These are phyloP conservation scores for Calonectria hawksworthii DNA, from an alignment of 2,329 filamentous ascomycete genomes.

Conservation along the genomic window DNA sequence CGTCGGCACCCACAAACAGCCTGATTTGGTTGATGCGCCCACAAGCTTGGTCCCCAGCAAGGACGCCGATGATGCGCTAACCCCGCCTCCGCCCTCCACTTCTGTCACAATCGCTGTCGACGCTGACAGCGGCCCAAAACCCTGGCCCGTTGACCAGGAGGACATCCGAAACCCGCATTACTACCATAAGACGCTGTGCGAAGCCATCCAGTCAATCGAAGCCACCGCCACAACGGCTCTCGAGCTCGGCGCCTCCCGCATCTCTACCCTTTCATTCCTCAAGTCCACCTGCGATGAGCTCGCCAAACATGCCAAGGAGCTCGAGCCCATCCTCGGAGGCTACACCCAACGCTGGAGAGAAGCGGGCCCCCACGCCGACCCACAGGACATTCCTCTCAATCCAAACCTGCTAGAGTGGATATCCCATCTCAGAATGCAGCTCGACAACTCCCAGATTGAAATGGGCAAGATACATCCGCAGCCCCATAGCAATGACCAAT, in stretches of 20 bases:
- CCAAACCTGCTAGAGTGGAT: conserved; percentile 34
- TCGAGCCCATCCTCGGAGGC: conserved; percentile 28
- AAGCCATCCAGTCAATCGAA: neutral
- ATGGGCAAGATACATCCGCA: neutral
- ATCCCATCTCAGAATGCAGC: neutral
- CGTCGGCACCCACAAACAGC: neutral
- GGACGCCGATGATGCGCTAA: neutral
- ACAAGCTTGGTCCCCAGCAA: neutral
- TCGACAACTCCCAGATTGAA: neutral
- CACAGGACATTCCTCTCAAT: conserved; percentile 31
- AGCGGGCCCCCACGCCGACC: conserved; percentile 18
- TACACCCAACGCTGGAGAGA: conserved; percentile 35
- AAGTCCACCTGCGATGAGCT: conserved; percentile 30
- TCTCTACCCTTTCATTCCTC: conserved; percentile 36
- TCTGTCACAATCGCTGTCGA: neutral
- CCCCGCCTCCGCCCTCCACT: neutral
- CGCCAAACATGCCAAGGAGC: conserved; percentile 28
- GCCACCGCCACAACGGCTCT: conserved; percentile 8
- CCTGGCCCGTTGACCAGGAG: neutral
- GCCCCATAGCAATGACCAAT: neutral
- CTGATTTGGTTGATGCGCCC: neutral
- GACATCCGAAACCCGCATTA: conserved; percentile 18
- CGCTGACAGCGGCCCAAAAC: neutral
- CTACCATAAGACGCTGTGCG: conserved; percentile 27
- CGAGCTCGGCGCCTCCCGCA: conserved; percentile 19